phyloP scores from a whole-genome alignment of 345 rosid species.

The Physaria fendleri region DNA sequence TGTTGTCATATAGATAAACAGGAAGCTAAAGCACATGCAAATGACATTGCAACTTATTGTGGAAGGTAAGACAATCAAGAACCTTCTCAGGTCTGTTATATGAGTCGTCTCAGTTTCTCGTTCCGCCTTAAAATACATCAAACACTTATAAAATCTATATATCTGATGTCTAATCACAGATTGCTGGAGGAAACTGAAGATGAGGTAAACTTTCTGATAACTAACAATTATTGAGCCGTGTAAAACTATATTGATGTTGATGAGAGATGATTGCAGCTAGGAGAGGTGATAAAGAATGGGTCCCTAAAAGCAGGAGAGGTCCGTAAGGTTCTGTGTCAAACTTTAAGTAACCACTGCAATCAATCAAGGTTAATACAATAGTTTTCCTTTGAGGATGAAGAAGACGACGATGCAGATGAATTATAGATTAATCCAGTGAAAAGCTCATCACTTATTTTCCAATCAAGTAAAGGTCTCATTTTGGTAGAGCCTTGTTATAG shows the following conservation, averaged over 20 bases:
- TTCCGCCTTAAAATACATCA: neutral
- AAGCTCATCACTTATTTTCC: neutral
- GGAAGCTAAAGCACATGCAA: slow-evolving; percentile 85
- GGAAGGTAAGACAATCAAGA: slow-evolving; percentile 57
- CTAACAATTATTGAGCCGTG: neutral
- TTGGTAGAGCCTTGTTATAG: neutral
- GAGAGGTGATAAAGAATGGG: slow-evolving; percentile 67
- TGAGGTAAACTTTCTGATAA: slow-evolving; percentile 44
- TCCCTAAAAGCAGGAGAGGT: slow-evolving; percentile 66
- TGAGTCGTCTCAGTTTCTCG: neutral
- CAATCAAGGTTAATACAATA: slow-evolving; percentile 43
- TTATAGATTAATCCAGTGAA: slow-evolving; percentile 3
- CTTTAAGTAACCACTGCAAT: slow-evolving; percentile 68
- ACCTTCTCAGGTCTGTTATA: neutral
- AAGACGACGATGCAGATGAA: slow-evolving; percentile 24
- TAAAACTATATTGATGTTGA: neutral
- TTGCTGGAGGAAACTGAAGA: slow-evolving; percentile 93
- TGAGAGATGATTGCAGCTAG: slow-evolving; percentile 42
- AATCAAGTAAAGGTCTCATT: neutral
- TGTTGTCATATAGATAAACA: slow-evolving; percentile 61
- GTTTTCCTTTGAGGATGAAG: slow-evolving; percentile 11
- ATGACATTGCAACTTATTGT: slow-evolving; percentile 82
- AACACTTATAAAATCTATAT: neutral
- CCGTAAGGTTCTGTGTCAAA: slow-evolving; percentile 67
- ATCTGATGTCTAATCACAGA: slow-evolving; percentile 29